Evolutionary conservation across 306 rosid species (phyloP).

Genomic region (Begonia peltatifolia): DNA sequence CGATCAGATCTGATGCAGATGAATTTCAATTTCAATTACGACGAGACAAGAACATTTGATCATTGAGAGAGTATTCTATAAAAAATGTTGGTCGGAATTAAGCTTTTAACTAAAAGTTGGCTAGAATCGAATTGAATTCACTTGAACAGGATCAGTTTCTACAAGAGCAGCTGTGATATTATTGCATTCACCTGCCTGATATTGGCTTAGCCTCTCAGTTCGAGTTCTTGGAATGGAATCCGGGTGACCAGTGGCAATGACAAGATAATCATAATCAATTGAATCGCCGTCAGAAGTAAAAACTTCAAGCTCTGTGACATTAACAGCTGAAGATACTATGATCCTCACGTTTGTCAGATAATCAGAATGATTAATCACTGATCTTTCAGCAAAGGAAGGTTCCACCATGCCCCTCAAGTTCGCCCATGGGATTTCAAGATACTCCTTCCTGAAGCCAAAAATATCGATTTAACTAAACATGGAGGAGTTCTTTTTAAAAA

Average conservation of each 20-base stretch:
- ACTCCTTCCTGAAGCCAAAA: conserved; percentile 20
- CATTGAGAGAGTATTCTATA: too few relatives aligned
- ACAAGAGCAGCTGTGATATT: background rate
- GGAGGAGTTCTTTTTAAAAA: background rate
- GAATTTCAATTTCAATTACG: too few relatives aligned
- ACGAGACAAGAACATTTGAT: too few relatives aligned
- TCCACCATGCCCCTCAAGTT: conserved; percentile 33
- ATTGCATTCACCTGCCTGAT: conserved; percentile 20
- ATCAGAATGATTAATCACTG: conserved; percentile 21
- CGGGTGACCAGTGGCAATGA: conserved; percentile 33
- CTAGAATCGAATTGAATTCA: background rate
- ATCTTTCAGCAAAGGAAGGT: conserved; percentile 31
- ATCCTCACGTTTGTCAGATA: conserved; percentile 22
- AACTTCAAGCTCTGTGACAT: conserved; percentile 21
- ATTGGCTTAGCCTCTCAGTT: conserved; percentile 26
- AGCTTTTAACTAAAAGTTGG: too few relatives aligned
- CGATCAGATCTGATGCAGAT: too few relatives aligned
- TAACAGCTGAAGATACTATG: conserved; percentile 18
- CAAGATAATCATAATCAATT: conserved; percentile 29
- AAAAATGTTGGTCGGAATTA: too few relatives aligned
- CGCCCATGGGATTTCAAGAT: conserved; percentile 33
- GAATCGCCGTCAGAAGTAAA: conserved; percentile 21
- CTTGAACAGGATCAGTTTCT: background rate
- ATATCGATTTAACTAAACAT: background rate
- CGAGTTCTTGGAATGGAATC: conserved; percentile 21